Evolutionary conservation across 202 grass and related monocot genomes (phyloP).

Genomic region (Brachypodium distachyon): DNA sequence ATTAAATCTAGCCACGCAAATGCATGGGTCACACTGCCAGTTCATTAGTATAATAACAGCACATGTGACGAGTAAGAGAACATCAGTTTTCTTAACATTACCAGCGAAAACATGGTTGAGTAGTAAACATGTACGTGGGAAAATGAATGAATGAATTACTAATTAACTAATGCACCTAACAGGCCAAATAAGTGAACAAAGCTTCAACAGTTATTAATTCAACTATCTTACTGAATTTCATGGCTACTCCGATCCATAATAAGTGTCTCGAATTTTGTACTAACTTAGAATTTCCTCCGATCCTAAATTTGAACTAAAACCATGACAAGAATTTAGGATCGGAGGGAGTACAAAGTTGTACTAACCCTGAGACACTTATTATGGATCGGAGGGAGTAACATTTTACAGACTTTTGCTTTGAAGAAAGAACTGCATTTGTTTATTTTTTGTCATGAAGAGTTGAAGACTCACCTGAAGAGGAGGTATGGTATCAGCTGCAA

Average conservation of each 20-base stretch:
- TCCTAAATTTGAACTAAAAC: too few species aligned
- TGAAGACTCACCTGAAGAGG: constrained; percentile 51
- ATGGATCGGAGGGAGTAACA: too few species aligned
- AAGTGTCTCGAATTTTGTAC: too few species aligned
- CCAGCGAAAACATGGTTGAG: not conserved
- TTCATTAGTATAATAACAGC: too few species aligned
- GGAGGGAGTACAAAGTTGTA: too few species aligned
- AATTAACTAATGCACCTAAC: not conserved
- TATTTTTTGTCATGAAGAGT: constrained; percentile 5
- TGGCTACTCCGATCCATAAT: too few species aligned
- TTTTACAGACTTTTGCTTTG: not conserved
- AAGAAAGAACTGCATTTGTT: not conserved
- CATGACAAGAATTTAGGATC: too few species aligned
- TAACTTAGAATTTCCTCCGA: too few species aligned
- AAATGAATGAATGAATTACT: not conserved
- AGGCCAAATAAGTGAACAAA: not conserved
- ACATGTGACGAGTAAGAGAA: not conserved
- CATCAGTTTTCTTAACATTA: not conserved
- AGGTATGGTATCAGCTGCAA: constrained; percentile 68
- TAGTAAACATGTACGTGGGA: not conserved
- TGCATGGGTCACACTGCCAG: too few species aligned
- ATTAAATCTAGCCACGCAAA: too few species aligned
- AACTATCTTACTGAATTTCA: not conserved
- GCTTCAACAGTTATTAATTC: not conserved
- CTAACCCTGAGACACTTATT: too few species aligned